These are phyloP conservation scores for Escovopsis weberi DNA, from an alignment of 2,329 filamentous ascomycete species.

Conservation along the genomic window DNA sequence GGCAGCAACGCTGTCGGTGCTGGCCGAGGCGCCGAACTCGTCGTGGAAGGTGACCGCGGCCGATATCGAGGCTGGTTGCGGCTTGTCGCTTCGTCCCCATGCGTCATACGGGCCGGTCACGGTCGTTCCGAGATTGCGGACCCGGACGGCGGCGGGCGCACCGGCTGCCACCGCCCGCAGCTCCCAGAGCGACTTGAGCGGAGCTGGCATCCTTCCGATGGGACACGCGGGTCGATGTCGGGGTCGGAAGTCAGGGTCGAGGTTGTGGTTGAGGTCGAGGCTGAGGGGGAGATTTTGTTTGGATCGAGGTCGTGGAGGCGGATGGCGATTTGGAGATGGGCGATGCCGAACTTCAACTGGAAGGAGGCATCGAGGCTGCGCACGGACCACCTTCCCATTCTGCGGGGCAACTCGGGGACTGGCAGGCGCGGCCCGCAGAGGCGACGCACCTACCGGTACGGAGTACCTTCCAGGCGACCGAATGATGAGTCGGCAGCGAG, in stretches of 20 bases:
- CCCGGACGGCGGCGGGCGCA: constrained; percentile 34
- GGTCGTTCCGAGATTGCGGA: constrained; percentile 45
- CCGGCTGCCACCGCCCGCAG: constrained; percentile 14
- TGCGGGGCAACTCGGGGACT: no score
- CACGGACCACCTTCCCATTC: no score
- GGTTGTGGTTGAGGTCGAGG: neutral
- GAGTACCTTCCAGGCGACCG: no score
- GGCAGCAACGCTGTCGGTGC: constrained; percentile 44
- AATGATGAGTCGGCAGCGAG: no score
- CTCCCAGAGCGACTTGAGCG: constrained; percentile 12
- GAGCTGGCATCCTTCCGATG: constrained; percentile 7
- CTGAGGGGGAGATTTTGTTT: neutral
- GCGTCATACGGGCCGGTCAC: constrained; percentile 48
- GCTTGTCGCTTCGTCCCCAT: constrained; percentile 45
- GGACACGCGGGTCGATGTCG: no score
- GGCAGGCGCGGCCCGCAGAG: no score
- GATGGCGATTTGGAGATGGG: no score
- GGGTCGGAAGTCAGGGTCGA: neutral
- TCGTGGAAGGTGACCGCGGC: constrained; percentile 40
- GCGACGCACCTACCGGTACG: no score
- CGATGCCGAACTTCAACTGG: no score
- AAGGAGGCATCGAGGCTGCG: no score
- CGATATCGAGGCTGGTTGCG: constrained; percentile 49
- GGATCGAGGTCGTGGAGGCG: neutral
- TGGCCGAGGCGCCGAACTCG: constrained; percentile 43